Percentiles rank a stretch among this genome's conserved stretches.
phyloP scores from a whole-genome alignment of 768 basidiomycete genomes.

The Mycena vitilis region DNA sequence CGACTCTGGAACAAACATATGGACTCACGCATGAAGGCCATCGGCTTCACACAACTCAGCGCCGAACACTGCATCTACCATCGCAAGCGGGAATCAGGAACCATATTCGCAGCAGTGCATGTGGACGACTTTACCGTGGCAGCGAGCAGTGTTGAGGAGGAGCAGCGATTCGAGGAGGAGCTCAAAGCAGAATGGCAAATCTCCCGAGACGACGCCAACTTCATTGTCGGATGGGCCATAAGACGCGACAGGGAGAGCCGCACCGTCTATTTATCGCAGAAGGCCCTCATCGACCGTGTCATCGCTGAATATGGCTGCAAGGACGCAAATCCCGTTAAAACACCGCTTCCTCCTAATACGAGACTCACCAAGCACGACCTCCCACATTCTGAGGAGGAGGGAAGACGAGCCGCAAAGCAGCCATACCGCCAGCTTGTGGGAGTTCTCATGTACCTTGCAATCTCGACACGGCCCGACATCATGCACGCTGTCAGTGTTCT shows the following conservation, averaged over 20 bases:
- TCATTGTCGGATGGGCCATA: conserved; percentile 51
- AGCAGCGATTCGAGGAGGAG: conserved; percentile 41
- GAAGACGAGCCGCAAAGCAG: conserved; percentile 37
- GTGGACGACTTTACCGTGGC: conserved; percentile 49
- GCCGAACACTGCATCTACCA: conserved; percentile 51
- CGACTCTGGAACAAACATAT: conserved; percentile 50
- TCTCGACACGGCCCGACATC: conserved; percentile 22
- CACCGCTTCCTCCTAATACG: conserved; percentile 45
- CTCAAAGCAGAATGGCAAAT: conserved; percentile 45
- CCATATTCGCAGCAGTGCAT: conserved; percentile 46
- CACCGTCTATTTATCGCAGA: conserved; percentile 41
- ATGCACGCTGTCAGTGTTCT: conserved; percentile 4
- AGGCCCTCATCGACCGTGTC: conserved; percentile 43
- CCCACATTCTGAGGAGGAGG: conserved; percentile 40
- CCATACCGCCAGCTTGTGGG: conserved; percentile 47
- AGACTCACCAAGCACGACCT: conserved; percentile 37
- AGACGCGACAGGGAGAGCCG: conserved; percentile 37
- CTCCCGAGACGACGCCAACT: conserved; percentile 45
- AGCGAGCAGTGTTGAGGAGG: conserved; percentile 31
- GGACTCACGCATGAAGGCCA: conserved; percentile 40
- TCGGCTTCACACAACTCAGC: conserved; percentile 45
- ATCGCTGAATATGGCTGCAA: conserved; percentile 42
- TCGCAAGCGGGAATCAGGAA: conserved; percentile 25
- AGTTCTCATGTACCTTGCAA: conserved; percentile 44
- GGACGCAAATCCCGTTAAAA: conserved; percentile 43